These are phyloP conservation scores for Neurospora sp. DNA, from an alignment of 2,329 filamentous ascomycete species.

Conservation along the genomic window DNA sequence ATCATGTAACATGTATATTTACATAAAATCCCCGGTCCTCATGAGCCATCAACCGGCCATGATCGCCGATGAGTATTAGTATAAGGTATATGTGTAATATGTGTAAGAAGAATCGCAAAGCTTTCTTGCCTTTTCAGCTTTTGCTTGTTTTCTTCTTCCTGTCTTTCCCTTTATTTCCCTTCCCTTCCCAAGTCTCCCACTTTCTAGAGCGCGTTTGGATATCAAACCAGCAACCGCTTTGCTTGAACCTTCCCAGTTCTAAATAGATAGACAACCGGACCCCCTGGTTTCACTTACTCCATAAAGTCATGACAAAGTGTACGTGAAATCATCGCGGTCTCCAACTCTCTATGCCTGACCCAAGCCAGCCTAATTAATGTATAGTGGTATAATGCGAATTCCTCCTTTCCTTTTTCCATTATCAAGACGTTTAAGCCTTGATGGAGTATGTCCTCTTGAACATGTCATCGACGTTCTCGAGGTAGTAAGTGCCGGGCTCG, in stretches of 20 bases:
- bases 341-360: not conserved
- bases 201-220: not conserved
- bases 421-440: slow-evolving; percentile 53
- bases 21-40: not conserved
- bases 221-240: not conserved
- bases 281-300: not conserved
- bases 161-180: not conserved
- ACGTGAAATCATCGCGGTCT: not conserved
- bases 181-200: not conserved
- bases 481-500: slow-evolving; percentile 61
- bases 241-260: not conserved
- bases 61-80: not conserved
- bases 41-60: not conserved
- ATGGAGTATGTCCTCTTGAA: slow-evolving; percentile 71
- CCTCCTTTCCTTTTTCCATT: slow-evolving; percentile 1
- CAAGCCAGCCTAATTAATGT: not conserved
- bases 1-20: not conserved
- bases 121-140: not conserved
- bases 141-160: not conserved
- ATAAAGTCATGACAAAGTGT: not conserved
- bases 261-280: not conserved
- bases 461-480: slow-evolving; percentile 74
- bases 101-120: not conserved
- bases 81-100: not conserved
- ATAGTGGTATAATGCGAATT: not conserved